These are phyloP conservation scores for Sporothrix luriei DNA, from an alignment of 2,329 filamentous ascomycete species.

Conservation along the genomic window DNA sequence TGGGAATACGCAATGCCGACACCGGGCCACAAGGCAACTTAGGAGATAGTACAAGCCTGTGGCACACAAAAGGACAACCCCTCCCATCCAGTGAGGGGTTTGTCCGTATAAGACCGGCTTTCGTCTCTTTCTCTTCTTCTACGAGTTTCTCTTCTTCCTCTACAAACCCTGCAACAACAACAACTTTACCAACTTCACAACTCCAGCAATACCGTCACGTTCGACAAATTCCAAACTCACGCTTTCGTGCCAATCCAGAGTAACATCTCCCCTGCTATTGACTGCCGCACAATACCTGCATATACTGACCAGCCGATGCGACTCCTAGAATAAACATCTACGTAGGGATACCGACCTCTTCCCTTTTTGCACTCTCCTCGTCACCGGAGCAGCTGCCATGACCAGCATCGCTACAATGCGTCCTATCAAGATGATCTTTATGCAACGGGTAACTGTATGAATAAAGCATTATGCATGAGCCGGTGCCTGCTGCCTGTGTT, in stretches of 20 bases:
- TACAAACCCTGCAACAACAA: neutral
- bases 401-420: constrained; percentile 25
- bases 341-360: constrained; percentile 26
- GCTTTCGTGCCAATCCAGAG: constrained; percentile 3
- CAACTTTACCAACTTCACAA: neutral
- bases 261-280: neutral
- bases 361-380: neutral
- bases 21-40: neutral
- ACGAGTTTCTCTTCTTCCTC: neutral
- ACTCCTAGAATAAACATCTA: neutral
- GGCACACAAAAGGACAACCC: constrained; percentile 11
- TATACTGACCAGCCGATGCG: neutral
- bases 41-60: neutral
- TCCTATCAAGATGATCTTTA: constrained; percentile 35
- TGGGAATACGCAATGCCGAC: neutral
- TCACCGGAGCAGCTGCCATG: constrained; percentile 29
- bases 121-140: neutral
- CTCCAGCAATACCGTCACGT: too few relatives aligned
- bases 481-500: constrained; percentile 34
- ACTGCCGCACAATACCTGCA: too few relatives aligned
- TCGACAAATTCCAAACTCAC: neutral
- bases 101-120: constrained; percentile 4
- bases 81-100: constrained; percentile 5
- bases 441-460: constrained; percentile 36
- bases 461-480: constrained; percentile 36